Conservation (phyloP, 2,329 filamentous ascomycete species). For the Dryadomyces sulphureus region DNA sequence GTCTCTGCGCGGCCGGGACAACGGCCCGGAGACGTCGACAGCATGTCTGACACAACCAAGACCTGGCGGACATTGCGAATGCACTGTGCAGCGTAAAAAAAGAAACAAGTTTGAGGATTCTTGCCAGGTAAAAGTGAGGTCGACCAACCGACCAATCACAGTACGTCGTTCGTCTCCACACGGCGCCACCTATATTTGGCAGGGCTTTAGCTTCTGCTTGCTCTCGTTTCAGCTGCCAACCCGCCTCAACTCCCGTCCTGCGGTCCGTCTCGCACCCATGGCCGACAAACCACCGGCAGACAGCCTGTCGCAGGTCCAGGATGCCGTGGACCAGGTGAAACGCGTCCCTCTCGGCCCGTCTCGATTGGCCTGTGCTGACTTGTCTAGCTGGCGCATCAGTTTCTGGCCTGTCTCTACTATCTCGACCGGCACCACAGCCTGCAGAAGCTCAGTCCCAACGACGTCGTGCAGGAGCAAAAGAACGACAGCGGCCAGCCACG, state of each 20-base stretch:
- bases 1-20: neutral
- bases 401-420: conserved; percentile 52
- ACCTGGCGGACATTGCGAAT: too few species aligned
- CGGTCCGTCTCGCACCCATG: conserved; percentile 2
- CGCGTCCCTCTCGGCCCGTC: neutral
- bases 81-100: too few species aligned
- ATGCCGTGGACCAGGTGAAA: conserved; percentile 63
- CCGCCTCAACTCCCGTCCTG: neutral
- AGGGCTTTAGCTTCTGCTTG: too few species aligned
- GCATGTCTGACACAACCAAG: neutral
- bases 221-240: neutral
- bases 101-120: too few species aligned
- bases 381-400: conserved; percentile 49
- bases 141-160: too few species aligned
- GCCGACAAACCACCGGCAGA: conserved; percentile 43
- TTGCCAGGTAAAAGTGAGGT: too few species aligned
- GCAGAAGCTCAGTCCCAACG: conserved; percentile 39
- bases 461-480: conserved; percentile 45
- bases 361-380: conserved; percentile 1
- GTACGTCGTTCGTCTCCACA: too few species aligned
- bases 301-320: conserved; percentile 68
- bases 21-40: neutral
- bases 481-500: conserved; percentile 8
- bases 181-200: too few species aligned
- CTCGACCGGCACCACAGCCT: conserved; percentile 55